Evolutionary conservation across 225 moss, liverwort and hornwort genomes (phyloP), one percentile per base, ranked within the genome.

Genomic region (Pseudisothecium myosuroides): DNA sequence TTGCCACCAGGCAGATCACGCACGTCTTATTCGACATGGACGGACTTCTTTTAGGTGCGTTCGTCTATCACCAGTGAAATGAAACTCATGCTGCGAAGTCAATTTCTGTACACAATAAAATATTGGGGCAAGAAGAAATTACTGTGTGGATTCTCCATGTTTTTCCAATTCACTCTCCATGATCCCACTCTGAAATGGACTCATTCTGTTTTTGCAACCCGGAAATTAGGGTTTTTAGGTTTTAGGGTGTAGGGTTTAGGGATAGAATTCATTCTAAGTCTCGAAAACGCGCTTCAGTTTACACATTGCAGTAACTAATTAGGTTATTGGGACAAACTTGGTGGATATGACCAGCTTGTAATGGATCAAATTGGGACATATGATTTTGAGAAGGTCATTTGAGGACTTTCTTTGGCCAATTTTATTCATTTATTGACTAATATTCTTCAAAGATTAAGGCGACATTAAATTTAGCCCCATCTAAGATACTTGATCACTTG

Each of bases 1-100:
- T 1, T 31, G 85, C 72, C 41, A 77, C 84, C 28, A 87, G 89
- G 73, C 92, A 89, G 66, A 93, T 97, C 87, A 95, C 96, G 55
- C 94, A 96, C 45, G 95, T 99, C 59, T 85, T 99, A 36, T 99
- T 99, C 90, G 98, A 99, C 89, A 99, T 97, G 97, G 98, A 99
- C 86, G 98, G 97, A 12, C 96, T 97, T 74, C 96, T 99, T 52
- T 47, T 97, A 92, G 98, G 98, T 97, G 75, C 39, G 84, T 64
- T 29, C 50, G 65, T 58, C 76, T 41, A 39, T 63, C 36, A 32
- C 74, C 47, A 71, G 32, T 62, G 62, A 45, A 43, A 39, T 15
- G 76, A 62, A 87, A 55, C 14, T 45, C 43, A 31, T 26, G 54
- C 32, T 43, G 67, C n/a, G 41, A 73, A 83, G 54, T 88, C 31